These are phyloP conservation scores for Ophiostoma angusticollis DNA, from an alignment of 2,329 filamentous ascomycete species.

Conservation along the genomic window DNA sequence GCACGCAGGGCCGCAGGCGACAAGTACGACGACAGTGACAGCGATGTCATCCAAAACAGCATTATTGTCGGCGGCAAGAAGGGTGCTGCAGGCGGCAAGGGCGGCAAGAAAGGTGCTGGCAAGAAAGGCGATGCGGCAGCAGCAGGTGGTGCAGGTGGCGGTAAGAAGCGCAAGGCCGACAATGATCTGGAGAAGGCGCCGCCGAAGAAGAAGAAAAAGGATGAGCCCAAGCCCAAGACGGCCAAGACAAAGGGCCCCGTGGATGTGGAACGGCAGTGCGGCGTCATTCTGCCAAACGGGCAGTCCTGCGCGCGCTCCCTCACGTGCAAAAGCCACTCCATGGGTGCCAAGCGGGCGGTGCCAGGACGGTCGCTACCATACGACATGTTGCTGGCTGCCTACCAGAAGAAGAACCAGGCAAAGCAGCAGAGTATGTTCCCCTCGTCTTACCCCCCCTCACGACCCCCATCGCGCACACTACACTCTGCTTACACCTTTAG, in stretches of 20 bases:
- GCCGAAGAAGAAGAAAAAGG: slow-evolving; percentile 91
- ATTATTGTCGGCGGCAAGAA: slow-evolving; percentile 25
- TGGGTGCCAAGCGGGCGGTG: slow-evolving; percentile 85
- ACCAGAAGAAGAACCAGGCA: slow-evolving; percentile 97
- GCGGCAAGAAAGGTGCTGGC: slow-evolving; percentile 22
- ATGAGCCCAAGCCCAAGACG: slow-evolving; percentile 72
- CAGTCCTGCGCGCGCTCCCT: slow-evolving; percentile 77
- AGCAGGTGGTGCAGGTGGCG: slow-evolving; percentile 24
- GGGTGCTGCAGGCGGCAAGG: slow-evolving; percentile 22
- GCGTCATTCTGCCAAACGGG: slow-evolving; percentile 73
- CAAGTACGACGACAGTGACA: slow-evolving; percentile 29
- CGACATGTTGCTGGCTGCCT: slow-evolving; percentile 77
- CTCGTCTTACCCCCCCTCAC: neutral
- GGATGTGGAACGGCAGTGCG: slow-evolving; percentile 87
- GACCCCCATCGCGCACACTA: no score
- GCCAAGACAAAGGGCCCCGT: slow-evolving; percentile 85
- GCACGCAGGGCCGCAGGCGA: slow-evolving; percentile 33
- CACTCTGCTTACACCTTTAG: slow-evolving; percentile 29
- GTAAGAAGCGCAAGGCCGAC: slow-evolving; percentile 66
- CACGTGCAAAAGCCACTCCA: slow-evolving; percentile 90
- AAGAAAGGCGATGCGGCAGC: slow-evolving; percentile 29
- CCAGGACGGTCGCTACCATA: slow-evolving; percentile 79
- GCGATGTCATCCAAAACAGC: slow-evolving; percentile 30
- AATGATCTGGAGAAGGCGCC: slow-evolving; percentile 66
- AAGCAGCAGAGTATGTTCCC: slow-evolving; percentile 60